Evolutionary conservation across 805 yeast genomes (phyloP), one percentile per base, ranked within the genome.

Genomic region (Lipomyces sp.): DNA sequence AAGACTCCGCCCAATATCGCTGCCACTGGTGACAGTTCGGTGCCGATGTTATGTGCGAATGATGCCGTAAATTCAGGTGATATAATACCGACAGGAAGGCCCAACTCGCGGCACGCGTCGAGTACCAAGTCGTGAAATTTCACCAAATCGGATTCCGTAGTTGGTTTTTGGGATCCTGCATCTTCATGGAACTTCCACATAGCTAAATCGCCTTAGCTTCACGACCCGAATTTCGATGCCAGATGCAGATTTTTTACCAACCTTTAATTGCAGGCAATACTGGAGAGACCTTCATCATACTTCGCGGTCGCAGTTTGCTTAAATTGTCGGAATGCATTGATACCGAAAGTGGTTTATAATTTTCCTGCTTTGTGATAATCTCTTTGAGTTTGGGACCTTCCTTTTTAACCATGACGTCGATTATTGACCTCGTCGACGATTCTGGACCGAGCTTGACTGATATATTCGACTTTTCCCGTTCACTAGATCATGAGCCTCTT

Each of bases 1-100:
- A 94, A 77, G 0, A 91, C 83, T 0, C 98, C 99, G 4, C 98
- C 99, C 5, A 94, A 72, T 1, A 95, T 85, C 0, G 98, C 96
- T 3, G 95, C 86, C 0, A 88, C 87, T 0, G 98, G 97, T 10
- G 92, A 84, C 71, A 90, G 85, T 74, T 92, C 96, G 1, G 91
- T 75, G 34, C 79, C 77, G 18, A 74, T 37, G 32, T 71, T 63
- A 10, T 77, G 69, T 73, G 80, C 6, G 82, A 78, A 77, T 30
- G 70, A 59, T 2, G 62, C 33, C 11, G 69, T 60, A 32, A 75
- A 75, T 34, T 81, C 82, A 10, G 82, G 79, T 18, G 81, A 79
- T 2, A 85, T 66, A 4, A 85, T 77, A 1, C 82, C 78, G 0
- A 73, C 74, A 0, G 92, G 87, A 30, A 82, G 78, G 8, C 81